These are phyloP conservation scores for Leptoxyphium fumago DNA, from an alignment of 2,329 filamentous ascomycete genomes.

Conservation along the genomic window DNA sequence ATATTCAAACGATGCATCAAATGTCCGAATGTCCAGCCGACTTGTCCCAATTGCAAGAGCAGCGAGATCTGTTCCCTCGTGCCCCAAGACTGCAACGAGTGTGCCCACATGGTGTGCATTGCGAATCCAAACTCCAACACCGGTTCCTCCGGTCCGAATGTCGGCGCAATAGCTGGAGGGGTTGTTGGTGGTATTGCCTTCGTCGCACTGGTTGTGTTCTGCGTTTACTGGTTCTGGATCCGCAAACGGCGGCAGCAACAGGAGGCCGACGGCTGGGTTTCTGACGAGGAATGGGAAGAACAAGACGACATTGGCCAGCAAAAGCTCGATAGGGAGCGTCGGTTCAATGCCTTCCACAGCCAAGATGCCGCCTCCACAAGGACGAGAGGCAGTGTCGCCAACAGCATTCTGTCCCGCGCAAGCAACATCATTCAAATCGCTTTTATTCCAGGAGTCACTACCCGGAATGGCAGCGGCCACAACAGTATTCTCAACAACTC, in stretches of 20 bases:
- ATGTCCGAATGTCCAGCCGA: slow-evolving; percentile 38
- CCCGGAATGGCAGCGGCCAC: slow-evolving; percentile 60
- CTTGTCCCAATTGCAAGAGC: slow-evolving; percentile 38
- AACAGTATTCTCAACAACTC: slow-evolving; percentile 31
- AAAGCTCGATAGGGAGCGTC: slow-evolving; percentile 36
- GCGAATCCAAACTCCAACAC: slow-evolving; percentile 23
- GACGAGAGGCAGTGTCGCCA: slow-evolving; percentile 71
- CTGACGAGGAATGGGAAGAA: slow-evolving; percentile 40
- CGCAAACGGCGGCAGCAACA: slow-evolving; percentile 58
- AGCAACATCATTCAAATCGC: slow-evolving; percentile 99
- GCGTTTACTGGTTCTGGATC: slow-evolving; percentile 79
- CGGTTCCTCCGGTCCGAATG: slow-evolving; percentile 41
- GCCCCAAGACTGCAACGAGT: slow-evolving; percentile 43
- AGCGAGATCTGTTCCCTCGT: slow-evolving; percentile 46
- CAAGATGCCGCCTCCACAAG: slow-evolving; percentile 63
- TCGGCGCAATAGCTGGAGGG: slow-evolving; percentile 80
- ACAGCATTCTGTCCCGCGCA: slow-evolving; percentile 83
- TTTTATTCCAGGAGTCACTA: slow-evolving; percentile 84
- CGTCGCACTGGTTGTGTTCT: slow-evolving; percentile 58
- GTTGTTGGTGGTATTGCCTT: slow-evolving; percentile 72
- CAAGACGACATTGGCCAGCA: slow-evolving; percentile 41
- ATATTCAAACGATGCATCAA: slow-evolving; percentile 45
- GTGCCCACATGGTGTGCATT: slow-evolving; percentile 44
- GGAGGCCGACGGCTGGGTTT: slow-evolving; percentile 39
- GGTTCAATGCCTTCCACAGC: slow-evolving; percentile 38